Evolutionary conservation across 768 basidiomycete genomes (phyloP).

Genomic region (Ramaria sp.): DNA sequence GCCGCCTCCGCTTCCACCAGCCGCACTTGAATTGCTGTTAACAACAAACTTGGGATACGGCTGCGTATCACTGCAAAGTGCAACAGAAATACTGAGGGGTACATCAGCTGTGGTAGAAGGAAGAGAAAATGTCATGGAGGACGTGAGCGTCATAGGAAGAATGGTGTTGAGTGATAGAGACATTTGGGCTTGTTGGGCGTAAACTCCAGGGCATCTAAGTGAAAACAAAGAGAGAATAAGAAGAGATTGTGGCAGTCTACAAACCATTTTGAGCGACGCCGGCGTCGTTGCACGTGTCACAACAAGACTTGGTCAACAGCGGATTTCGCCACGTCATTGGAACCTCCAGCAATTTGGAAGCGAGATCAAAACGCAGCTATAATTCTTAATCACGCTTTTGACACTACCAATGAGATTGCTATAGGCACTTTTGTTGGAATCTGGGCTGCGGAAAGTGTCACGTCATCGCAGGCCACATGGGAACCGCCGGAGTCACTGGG

Average conservation of each 20-base stretch:
- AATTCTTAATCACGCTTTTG: no score
- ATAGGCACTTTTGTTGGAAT: no score
- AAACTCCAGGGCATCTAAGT: background rate
- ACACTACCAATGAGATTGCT: no score
- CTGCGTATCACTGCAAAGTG: conserved; percentile 19
- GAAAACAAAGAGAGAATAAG: background rate
- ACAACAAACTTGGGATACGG: conserved; percentile 40
- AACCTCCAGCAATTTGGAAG: no score
- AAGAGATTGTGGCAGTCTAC: background rate
- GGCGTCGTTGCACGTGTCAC: background rate
- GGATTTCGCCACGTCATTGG: no score
- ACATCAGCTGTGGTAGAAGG: conserved; percentile 14
- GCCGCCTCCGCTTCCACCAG: no score
- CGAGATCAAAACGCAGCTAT: no score
- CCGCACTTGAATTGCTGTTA: conserved; percentile 36
- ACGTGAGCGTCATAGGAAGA: background rate
- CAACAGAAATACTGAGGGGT: conserved; percentile 22
- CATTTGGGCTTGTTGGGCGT: background rate
- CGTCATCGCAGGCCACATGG: no score
- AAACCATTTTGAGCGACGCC: background rate
- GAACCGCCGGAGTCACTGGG: no score
- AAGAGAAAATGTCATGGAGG: conserved; percentile 18
- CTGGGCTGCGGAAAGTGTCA: no score
- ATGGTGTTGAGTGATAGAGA: conserved; percentile 2
- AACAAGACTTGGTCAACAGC: no score